Conservation (phyloP, 2,329 filamentous ascomycete species). For the Talaromyces sp. region DNA sequence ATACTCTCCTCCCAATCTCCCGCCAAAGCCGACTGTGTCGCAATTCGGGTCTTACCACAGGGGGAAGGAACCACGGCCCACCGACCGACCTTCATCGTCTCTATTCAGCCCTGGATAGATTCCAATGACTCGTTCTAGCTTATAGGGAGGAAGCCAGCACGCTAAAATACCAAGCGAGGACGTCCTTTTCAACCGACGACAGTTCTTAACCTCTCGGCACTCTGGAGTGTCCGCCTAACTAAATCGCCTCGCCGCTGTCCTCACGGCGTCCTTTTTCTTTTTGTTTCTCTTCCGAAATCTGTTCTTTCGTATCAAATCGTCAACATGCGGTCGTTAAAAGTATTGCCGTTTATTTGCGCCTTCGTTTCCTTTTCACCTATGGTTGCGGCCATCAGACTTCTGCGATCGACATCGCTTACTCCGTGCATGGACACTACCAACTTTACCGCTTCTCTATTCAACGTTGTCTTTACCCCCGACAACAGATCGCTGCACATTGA, state of each 20-base stretch:
- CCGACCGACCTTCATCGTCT: not conserved
- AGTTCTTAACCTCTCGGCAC: not conserved
- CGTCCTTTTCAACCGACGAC: not conserved
- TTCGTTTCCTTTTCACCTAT: constrained; percentile 39
- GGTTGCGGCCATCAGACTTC: constrained; percentile 58
- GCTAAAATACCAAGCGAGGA: constrained; percentile 1
- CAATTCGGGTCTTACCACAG: not conserved
- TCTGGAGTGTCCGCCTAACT: constrained; percentile 5
- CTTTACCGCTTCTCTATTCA: constrained; percentile 84
- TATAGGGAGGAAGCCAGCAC: constrained; percentile 2
- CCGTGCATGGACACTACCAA: constrained; percentile 77
- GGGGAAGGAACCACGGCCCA: not conserved
- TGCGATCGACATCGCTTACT: constrained; percentile 78
- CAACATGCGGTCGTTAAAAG: constrained; percentile 28
- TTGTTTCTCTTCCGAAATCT: not conserved
- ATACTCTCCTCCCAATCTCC: not conserved
- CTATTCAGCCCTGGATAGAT: constrained; percentile 3
- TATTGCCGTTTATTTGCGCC: constrained; percentile 32
- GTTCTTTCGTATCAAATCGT: not conserved
- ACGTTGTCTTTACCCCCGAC: constrained; percentile 60
- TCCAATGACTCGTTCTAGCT: constrained; percentile 3
- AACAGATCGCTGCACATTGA: constrained; percentile 69
- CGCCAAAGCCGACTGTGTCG: not conserved
- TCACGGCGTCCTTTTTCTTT: not conserved
- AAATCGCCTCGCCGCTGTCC: not conserved